Evolutionary conservation across 176 grass and related monocot species (phyloP).

Genomic region (Hsuehochloa calcarea): DNA sequence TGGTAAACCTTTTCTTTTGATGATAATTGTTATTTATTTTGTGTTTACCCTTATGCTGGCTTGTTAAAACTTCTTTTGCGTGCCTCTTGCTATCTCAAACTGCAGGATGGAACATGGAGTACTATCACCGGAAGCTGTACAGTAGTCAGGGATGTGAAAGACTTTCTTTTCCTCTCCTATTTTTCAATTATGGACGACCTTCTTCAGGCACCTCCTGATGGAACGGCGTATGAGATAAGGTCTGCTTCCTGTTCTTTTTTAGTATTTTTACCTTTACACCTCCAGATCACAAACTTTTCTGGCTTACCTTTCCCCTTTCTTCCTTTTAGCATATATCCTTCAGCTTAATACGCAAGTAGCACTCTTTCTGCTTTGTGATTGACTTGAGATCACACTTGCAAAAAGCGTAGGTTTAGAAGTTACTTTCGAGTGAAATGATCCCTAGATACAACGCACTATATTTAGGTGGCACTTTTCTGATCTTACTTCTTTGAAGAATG

Average conservation of each 20-base stretch:
- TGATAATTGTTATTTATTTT: neutral
- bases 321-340: conserved; percentile 15
- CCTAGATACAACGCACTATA: neutral
- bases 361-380: conserved; percentile 2
- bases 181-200: conserved; percentile 95
- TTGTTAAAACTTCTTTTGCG: conserved; percentile 16
- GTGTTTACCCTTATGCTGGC: neutral
- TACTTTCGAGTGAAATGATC: conserved; percentile 9
- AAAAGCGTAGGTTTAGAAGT: neutral
- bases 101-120: conserved; percentile 95
- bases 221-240: conserved; percentile 86
- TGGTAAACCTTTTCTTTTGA: conserved; percentile 48
- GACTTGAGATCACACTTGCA: neutral
- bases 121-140: conserved; percentile 83
- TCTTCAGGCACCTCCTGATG: conserved; percentile 57
- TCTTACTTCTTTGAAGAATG: conserved; percentile 15
- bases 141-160: conserved; percentile 87
- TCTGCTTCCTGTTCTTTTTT: conserved; percentile 28
- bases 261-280: conserved; percentile 7
- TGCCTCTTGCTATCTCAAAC: conserved; percentile 15
- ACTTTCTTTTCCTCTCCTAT: conserved; percentile 86
- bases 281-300: conserved; percentile 7
- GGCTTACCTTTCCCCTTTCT: neutral
- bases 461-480: neutral
- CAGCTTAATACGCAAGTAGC: conserved; percentile 1